Percentiles rank a stretch among this genome's conserved stretches.
phyloP scores from a whole-genome alignment of 2,329 filamentous ascomycete genomes.

The Colletotrichum acutatum region DNA sequence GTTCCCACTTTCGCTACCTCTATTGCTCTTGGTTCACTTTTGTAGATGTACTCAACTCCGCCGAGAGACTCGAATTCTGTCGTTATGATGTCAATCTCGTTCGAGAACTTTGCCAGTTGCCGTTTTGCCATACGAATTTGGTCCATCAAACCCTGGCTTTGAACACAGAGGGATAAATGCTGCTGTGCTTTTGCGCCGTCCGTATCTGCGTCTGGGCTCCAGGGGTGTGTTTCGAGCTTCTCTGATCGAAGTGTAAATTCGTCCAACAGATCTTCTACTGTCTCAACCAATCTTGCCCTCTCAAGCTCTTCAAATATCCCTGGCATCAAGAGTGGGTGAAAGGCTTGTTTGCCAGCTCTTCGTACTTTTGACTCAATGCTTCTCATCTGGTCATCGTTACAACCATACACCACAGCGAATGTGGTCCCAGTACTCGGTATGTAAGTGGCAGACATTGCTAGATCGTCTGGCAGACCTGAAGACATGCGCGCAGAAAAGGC shows the following conservation, averaged over 20 bases:
- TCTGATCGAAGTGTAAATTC: neutral
- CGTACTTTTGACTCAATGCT: neutral
- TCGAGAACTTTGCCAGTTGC: neutral
- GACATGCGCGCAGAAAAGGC: slow-evolving; percentile 15
- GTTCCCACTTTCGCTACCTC: neutral
- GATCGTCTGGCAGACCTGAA: neutral
- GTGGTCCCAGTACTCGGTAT: slow-evolving; percentile 6
- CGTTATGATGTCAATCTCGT: neutral
- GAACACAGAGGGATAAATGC: neutral
- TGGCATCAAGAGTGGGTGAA: neutral
- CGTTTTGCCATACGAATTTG: slow-evolving; percentile 11
- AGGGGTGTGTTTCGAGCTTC: neutral
- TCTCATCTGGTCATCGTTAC: slow-evolving; percentile 1
- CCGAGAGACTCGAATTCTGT: neutral
- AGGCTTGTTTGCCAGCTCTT: neutral
- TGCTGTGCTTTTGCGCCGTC: neutral
- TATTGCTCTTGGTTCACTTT: neutral
- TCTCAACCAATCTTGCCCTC: neutral
- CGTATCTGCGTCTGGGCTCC: neutral
- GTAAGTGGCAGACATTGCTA: slow-evolving; percentile 8
- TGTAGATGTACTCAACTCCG: too few relatives aligned
- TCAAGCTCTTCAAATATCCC: slow-evolving; percentile 16
- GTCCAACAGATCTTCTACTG: neutral
- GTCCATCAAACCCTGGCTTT: neutral
- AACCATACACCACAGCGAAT: slow-evolving; percentile 8